Evolutionary conservation across 768 basidiomycete genomes (phyloP).

Genomic region (Tylopilus subfusipes): DNA sequence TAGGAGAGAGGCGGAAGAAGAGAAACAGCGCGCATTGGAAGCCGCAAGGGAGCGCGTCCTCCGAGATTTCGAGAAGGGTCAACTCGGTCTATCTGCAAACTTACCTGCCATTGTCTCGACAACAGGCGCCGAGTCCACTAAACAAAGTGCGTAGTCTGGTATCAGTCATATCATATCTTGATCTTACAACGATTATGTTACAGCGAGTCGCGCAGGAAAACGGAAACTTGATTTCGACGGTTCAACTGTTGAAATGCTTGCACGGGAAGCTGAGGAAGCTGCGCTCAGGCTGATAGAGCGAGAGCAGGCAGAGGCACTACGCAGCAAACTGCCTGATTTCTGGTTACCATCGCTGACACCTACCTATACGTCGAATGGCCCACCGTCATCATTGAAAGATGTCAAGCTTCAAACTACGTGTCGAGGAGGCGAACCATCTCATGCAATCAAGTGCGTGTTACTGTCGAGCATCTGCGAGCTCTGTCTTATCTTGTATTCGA

Average conservation of each 20-base stretch:
- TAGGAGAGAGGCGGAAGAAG: constrained; percentile 78
- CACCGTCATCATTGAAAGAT: constrained; percentile 66
- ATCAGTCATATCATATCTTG: not conserved
- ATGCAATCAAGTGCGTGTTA: constrained; percentile 66
- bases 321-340: constrained; percentile 90
- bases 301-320: constrained; percentile 82
- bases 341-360: constrained; percentile 96
- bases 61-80: constrained; percentile 84
- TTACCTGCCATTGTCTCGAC: constrained; percentile 34
- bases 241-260: constrained; percentile 63
- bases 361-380: constrained; percentile 60
- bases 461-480: not conserved
- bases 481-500: constrained; percentile 4
- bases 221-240: constrained; percentile 85
- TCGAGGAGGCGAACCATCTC: constrained; percentile 72
- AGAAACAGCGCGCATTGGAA: constrained; percentile 61
- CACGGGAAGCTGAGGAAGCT: constrained; percentile 82
- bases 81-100: constrained; percentile 61
- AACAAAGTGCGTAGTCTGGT: constrained; percentile 34
- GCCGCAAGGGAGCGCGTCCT: constrained; percentile 88
- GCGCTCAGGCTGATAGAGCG: constrained; percentile 79
- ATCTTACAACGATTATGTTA: not conserved
- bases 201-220: constrained; percentile 60
- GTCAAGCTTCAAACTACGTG: constrained; percentile 89
- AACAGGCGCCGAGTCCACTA: constrained; percentile 33